Evolutionary conservation across 1,139 yeast species (phyloP), one percentile per base, ranked within the genome.

Genomic region (Nakaseomyces glabratus): DNA sequence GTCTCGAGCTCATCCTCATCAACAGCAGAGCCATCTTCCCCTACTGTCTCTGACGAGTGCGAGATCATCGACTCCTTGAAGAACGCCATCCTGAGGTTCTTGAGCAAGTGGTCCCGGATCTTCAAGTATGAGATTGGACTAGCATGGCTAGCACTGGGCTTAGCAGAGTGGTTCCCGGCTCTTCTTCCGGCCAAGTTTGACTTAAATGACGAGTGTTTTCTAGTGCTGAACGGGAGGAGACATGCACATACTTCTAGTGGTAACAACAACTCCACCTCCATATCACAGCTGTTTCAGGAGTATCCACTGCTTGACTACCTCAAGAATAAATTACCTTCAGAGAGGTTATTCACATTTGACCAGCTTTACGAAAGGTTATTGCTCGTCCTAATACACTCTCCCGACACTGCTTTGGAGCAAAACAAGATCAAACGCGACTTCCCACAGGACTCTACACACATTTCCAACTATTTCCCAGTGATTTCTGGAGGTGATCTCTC

Each of bases 121-220:
- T 71, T 82, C 39, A 78, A 78, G 42, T 88, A 86, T 55, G 93
- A 84, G 56, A 70, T 79, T 34, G 86, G 93, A 0, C 66, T 85
- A 51, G 69, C 90, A 1, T 86, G 95, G 94, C 73, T 82, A 15
- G 96, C 95, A 0, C 62, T 84, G 30, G 86, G 86, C 7, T 62
- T 88, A 35, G 93, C 95, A 1, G 95, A 85, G 56, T 85, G 95
- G 94, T 70, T 80, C 23, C 93, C 94, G 10, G 37, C 40, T n/a
- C 25, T 35, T 2, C 15, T 20, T 12, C 28, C 33, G n/a, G 7
- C 31, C 23, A 15, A 20, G 9, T 18, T 18, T 3, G 28, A 32
- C 11, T 34, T 38, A 12, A 26, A 24, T 18, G 32, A 28, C 2
- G 40, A 40, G n/a, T 47, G 50, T 6, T 51, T 48, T 4, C 35